Conservation (phyloP, 805 yeast species). For the Ogataea ganodermae region DNA sequence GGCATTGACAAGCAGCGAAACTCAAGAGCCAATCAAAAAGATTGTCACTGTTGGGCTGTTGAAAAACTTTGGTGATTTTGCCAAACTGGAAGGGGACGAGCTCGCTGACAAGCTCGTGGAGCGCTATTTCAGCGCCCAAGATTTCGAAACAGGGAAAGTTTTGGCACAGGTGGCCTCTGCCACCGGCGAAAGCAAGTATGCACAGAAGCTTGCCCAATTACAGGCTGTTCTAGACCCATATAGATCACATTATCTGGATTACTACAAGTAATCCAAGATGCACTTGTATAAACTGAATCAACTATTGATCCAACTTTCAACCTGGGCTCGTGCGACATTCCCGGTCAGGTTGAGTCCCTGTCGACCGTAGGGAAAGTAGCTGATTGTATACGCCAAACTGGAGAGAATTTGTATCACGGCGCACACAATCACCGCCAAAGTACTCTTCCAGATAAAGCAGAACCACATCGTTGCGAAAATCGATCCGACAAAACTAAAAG, state of each 20-base stretch:
- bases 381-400: conserved; percentile 76
- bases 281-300: conserved; percentile 3
- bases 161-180: conserved; percentile 16
- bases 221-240: conserved; percentile 24
- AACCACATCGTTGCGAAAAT: conserved; percentile 73
- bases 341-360: conserved; percentile 62
- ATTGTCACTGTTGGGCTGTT: conserved; percentile 26
- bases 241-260: conserved; percentile 17
- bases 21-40: conserved; percentile 28
- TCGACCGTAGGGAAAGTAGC: conserved; percentile 92
- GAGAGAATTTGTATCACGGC: conserved; percentile 76
- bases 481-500: conserved; percentile 71
- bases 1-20: conserved; percentile 13
- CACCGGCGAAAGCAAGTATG: conserved; percentile 3
- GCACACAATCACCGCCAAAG: conserved; percentile 69
- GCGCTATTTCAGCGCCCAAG: conserved; percentile 17
- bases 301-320: conserved; percentile 33
- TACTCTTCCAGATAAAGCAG: conserved; percentile 62
- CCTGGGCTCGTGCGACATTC: conserved; percentile 43
- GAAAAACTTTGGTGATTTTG: conserved; percentile 22
- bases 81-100: conserved; percentile 14
- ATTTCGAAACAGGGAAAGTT: conserved; percentile 22
- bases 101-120: conserved; percentile 15
- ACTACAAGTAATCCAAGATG: conserved; percentile 10
- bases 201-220: conserved; percentile 11